Evolutionary conservation across 805 yeast species (phyloP).

Genomic region (Spathaspora sp.): DNA sequence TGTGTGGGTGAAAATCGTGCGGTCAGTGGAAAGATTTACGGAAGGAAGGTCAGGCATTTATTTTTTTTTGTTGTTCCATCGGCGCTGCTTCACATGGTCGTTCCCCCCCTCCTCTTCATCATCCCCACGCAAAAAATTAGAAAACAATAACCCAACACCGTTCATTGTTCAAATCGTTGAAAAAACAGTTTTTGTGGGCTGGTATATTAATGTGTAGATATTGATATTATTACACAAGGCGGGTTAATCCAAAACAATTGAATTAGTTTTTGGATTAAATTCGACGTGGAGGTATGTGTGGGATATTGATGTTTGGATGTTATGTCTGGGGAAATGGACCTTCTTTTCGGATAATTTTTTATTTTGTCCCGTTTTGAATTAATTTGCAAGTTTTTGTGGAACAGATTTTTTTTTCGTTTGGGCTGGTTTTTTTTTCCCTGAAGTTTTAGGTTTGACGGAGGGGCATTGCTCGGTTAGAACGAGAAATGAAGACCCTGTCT

Average conservation of each 20-base stretch:
- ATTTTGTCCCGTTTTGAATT: neutral
- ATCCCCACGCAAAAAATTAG: neutral
- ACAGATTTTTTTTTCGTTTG: neutral
- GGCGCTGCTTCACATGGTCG: neutral
- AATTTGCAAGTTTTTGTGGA: neutral
- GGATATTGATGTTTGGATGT: neutral
- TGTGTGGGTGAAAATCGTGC: neutral
- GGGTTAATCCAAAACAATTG: neutral
- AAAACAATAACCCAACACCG: neutral
- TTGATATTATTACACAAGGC: neutral
- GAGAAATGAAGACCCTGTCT: too few relatives aligned
- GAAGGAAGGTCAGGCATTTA: neutral
- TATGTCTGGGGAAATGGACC: neutral
- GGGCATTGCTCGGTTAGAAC: too few relatives aligned
- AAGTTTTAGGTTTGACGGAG: too few relatives aligned
- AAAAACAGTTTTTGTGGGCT: neutral
- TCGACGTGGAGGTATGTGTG: neutral
- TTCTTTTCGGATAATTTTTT: neutral
- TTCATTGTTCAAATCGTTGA: neutral
- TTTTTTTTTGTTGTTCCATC: neutral
- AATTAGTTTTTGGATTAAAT: neutral
- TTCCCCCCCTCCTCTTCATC: neutral
- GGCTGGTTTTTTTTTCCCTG: too few relatives aligned
- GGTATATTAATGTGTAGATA: neutral
- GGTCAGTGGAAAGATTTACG: neutral